phyloP scores from a whole-genome alignment of 2,329 filamentous ascomycete genomes.

The Ophiostoma tasmaniense region DNA sequence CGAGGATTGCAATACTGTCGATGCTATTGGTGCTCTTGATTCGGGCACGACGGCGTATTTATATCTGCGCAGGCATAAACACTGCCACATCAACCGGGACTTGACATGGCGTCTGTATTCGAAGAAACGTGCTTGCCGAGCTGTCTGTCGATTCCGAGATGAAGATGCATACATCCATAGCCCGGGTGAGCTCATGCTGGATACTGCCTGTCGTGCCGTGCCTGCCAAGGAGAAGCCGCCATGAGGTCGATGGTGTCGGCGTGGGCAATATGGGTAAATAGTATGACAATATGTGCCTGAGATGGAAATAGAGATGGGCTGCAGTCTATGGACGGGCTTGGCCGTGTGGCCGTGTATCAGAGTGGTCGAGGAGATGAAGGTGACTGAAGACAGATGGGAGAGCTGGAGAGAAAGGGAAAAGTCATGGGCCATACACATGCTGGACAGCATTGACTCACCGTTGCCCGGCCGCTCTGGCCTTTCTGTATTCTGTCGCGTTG shows the following conservation, averaged over 20 bases:
- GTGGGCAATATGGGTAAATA: not conserved
- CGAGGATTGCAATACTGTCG: not conserved
- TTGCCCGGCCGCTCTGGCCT: not conserved
- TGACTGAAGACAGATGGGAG: not conserved
- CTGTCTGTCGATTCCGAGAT: not conserved
- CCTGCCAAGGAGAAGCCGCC: not conserved
- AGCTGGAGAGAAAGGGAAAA: not conserved
- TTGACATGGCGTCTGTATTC: not conserved
- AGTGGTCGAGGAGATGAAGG: not conserved
- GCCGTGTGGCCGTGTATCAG: not conserved
- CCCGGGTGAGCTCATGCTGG: not conserved
- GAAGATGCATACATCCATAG: not conserved
- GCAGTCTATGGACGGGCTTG: not conserved
- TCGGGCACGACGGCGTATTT: not conserved
- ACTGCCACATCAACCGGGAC: not conserved
- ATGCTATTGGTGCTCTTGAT: not conserved
- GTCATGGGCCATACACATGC: not conserved
- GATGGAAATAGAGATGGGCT: not conserved
- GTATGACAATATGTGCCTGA: not conserved
- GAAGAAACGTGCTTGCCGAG: not conserved
- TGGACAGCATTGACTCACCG: not conserved
- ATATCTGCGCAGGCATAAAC: not conserved
- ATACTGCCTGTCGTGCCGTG: not conserved
- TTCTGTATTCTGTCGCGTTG: not conserved
- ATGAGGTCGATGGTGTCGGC: not conserved